phyloP scores from a whole-genome alignment of 2,329 filamentous ascomycete species.

The Alternaria angustiovoidea region DNA sequence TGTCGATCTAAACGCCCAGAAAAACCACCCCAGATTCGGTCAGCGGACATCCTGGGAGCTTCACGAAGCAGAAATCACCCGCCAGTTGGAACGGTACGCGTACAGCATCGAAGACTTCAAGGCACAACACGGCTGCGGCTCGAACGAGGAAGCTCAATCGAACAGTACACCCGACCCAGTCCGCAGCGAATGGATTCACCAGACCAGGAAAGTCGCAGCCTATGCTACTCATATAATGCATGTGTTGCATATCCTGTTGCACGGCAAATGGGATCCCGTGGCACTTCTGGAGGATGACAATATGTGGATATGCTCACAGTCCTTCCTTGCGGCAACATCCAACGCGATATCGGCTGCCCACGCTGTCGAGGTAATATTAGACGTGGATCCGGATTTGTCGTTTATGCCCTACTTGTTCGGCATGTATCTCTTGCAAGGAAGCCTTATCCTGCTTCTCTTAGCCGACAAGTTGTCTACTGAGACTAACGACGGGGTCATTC shows the following conservation, averaged over 20 bases:
- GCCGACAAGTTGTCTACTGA: slow-evolving; percentile 89
- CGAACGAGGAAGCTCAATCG: slow-evolving; percentile 46
- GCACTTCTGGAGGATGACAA: slow-evolving; percentile 89
- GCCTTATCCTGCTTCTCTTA: slow-evolving; percentile 84
- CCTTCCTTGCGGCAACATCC: slow-evolving; percentile 84
- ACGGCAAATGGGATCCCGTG: slow-evolving; percentile 94
- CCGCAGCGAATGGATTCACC: slow-evolving; percentile 76
- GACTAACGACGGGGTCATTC: slow-evolving; percentile 82
- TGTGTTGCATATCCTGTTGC: slow-evolving; percentile 85
- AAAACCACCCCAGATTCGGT: slow-evolving; percentile 87
- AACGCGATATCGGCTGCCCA: slow-evolving; percentile 90
- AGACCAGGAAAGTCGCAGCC: slow-evolving; percentile 84
- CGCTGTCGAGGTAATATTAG: slow-evolving; percentile 84
- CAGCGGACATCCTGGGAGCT: slow-evolving; percentile 77
- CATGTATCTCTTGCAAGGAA: slow-evolving; percentile 89
- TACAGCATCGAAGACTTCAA: slow-evolving; percentile 76
- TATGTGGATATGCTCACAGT: slow-evolving; percentile 89
- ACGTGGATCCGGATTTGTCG: slow-evolving; percentile 88
- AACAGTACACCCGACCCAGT: slow-evolving; percentile 48
- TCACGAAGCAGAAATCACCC: slow-evolving; percentile 78
- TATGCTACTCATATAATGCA: slow-evolving; percentile 96
- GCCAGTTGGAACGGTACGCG: slow-evolving; percentile 82
- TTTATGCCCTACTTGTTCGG: slow-evolving; percentile 98
- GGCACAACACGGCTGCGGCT: slow-evolving; percentile 55
- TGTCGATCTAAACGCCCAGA: slow-evolving; percentile 86